A percentile compares a stretch with the other conserved stretches of the same genome.
Conservation (phyloP, 2,329 filamentous ascomycete genomes). For the Emergomyces africanus region DNA sequence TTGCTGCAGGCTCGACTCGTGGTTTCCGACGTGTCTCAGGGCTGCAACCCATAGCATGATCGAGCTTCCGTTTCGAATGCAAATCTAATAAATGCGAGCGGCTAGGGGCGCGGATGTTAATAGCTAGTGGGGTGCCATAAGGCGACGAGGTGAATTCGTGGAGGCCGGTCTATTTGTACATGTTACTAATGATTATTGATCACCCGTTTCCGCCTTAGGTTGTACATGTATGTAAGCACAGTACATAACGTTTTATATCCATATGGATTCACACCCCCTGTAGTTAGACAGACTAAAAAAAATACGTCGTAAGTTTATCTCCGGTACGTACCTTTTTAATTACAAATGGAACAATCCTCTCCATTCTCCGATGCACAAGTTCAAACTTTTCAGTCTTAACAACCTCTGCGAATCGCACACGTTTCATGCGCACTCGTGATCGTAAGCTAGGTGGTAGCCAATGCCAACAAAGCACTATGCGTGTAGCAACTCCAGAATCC, state of each 20-base stretch:
- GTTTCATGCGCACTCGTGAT: constrained; percentile 28
- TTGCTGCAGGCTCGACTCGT: not conserved
- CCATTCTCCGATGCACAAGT: constrained; percentile 15
- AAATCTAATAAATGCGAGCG: constrained; percentile 10
- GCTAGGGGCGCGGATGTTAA: constrained; percentile 6
- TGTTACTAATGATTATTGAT: not conserved
- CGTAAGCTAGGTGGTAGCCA: constrained; percentile 39
- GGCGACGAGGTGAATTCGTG: constrained; percentile 2
- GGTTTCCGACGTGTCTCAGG: constrained; percentile 18
- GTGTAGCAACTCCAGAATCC: constrained; percentile 63
- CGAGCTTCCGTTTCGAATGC: constrained; percentile 28
- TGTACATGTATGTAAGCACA: no score
- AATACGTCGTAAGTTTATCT: not conserved
- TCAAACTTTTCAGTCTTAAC: constrained; percentile 50
- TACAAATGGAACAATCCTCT: constrained; percentile 27
- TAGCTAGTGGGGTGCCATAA: constrained; percentile 1
- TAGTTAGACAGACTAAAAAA: not conserved
- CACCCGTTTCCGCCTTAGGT: not conserved
- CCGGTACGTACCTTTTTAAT: constrained; percentile 23
- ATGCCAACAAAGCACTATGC: constrained; percentile 69
- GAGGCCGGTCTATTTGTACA: not conserved
- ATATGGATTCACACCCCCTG: not conserved
- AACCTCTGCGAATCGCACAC: constrained; percentile 48
- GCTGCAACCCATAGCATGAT: constrained; percentile 33
- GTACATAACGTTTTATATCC: not conserved